A percentile compares a stretch with the other conserved stretches of the same genome.
Evolutionary conservation across 176 grass and related monocot species (phyloP).

Genomic region (Pontederia crassipes): DNA sequence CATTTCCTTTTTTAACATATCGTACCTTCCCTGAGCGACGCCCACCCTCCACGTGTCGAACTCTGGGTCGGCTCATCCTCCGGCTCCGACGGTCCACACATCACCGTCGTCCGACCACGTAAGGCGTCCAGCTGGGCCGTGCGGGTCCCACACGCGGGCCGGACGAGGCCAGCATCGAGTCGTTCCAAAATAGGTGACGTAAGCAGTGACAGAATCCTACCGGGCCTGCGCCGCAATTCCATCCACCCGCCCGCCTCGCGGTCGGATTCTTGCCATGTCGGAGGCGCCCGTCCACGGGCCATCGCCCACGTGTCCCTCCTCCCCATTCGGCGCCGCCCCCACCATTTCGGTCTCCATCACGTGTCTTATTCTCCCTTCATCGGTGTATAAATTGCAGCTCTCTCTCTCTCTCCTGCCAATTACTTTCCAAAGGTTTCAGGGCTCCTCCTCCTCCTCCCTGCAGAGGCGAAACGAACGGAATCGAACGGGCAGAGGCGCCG

Average conservation of each 20-base stretch:
- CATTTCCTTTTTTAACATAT: too few relatives aligned
- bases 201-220: conserved; percentile 7
- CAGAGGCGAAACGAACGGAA: neutral
- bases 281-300: too few relatives aligned
- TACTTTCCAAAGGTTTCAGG: conserved; percentile 8
- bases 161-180: too few relatives aligned
- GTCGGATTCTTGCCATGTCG: neutral
- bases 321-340: neutral
- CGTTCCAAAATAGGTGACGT: neutral
- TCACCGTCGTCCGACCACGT: too few relatives aligned
- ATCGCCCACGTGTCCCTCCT: neutral
- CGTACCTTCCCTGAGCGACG: too few relatives aligned
- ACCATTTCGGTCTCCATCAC: neutral
- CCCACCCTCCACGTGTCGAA: too few relatives aligned
- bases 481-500: neutral
- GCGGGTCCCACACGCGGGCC: neutral
- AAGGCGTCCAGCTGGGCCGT: neutral
- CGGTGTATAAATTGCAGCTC: neutral
- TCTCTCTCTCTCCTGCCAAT: neutral
- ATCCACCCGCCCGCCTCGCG: neutral
- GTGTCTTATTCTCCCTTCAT: neutral
- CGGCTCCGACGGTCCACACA: too few relatives aligned
- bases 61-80: too few relatives aligned
- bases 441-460: neutral
- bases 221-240: conserved; percentile 1